These are phyloP conservation scores for Apophysomyces variabilis DNA, from an alignment of 371 early-diverging fungal genomes.

Conservation along the genomic window DNA sequence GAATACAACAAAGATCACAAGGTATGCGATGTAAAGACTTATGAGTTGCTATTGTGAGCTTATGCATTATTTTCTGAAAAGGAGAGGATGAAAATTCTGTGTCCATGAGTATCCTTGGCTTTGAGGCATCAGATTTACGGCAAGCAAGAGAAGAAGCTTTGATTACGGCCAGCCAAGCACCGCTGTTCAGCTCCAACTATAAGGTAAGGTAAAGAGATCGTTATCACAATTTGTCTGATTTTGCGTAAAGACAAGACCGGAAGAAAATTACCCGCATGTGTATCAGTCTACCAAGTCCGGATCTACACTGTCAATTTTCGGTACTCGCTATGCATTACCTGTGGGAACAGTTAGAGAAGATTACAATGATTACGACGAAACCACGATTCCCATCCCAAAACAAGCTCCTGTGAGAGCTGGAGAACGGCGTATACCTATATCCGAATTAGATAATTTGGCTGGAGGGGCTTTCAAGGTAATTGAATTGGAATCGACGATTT, in stretches of 20 bases:
- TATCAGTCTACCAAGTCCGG: conserved; percentile 61
- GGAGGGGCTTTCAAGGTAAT: conserved; percentile 76
- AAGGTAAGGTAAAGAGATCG: conserved; percentile 19
- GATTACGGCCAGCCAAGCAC: conserved; percentile 39
- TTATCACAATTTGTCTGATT: neutral
- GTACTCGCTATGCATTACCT: conserved; percentile 74
- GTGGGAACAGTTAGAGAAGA: conserved; percentile 71
- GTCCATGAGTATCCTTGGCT: conserved; percentile 61
- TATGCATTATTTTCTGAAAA: neutral
- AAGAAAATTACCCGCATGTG: conserved; percentile 60
- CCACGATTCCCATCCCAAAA: conserved; percentile 75
- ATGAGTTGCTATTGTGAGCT: neutral
- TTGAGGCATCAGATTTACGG: conserved; percentile 52
- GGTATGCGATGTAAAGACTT: conserved; percentile 13
- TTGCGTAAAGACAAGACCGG: conserved; percentile 21
- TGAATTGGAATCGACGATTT: neutral
- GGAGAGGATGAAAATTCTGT: conserved; percentile 55
- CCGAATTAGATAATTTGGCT: conserved; percentile 75
- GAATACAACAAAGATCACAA: conserved; percentile 27
- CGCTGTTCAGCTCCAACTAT: conserved; percentile 43
- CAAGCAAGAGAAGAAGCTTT: conserved; percentile 63
- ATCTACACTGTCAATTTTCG: conserved; percentile 60
- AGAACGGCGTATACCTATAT: conserved; percentile 66
- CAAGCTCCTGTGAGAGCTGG: conserved; percentile 60
- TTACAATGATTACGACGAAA: conserved; percentile 77